Base-by-base conservation (phyloP, 495 filamentous ascomycete species). In the Penicillium silybi region DNA sequence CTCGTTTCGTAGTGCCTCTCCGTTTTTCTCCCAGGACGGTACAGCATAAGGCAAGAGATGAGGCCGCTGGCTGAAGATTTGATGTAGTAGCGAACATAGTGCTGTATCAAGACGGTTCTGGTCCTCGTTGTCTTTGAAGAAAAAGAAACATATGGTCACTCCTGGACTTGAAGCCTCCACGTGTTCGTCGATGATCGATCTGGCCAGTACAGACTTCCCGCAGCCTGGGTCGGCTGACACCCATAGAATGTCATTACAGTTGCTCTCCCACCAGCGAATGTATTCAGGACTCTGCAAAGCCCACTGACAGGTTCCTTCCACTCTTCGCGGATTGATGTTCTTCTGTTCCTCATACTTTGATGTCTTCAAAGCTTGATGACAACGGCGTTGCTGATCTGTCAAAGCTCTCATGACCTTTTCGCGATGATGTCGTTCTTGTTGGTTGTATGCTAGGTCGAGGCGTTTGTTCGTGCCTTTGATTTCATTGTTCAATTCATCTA, bases 211-310 rank as follows among this genome's bases (percentile, higher is more conserved):
- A 46, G 74, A 72, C 49, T 79, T 79, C 2, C 74, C 70, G 53
- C 67, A 76, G 23, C 72, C 72, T 32, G 67, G 71, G 49, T 73
- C 67, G 15, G 69, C 76, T 6, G 75, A 70, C 15, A 78, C 54
- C 73, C 66, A 76, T 10, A 79, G 65, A 20, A 77, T 54, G 29
- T 66, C 61, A 27, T 65, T 62, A 3, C 41, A 23, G n/a, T 16
- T 44, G 39, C 56, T 57, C 13, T 54, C 25, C 45, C 41, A 52
- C 71, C 70, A 75, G 25, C 52, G 45, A 1, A 47, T 52, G 43
- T 68, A 76, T 16, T 61, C 60, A 17, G 48, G 0, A 52, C 74
- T 64, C 22, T 64, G 38, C 9, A 69, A 47, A 44, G 70, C 55
- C 58, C 55, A 66, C 48, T 39, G 56, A 37, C 55, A 66, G 45